Evolutionary conservation across 106 monocot species (phyloP), one percentile per base, ranked within the genome.

Genomic region (Allium cepa): DNA sequence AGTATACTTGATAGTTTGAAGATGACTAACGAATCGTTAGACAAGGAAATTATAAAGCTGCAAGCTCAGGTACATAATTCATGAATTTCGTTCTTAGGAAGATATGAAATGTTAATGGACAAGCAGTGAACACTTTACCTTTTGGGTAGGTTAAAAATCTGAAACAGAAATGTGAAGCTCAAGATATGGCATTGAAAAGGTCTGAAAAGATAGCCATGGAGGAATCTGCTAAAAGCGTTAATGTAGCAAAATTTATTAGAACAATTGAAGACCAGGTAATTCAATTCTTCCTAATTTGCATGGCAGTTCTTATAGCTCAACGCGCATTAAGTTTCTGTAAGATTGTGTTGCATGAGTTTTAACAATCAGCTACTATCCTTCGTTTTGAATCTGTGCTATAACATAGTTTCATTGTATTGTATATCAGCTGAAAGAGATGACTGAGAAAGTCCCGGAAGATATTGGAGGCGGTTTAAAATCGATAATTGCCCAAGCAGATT

Each of bases 371-470:
- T 15, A 12, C 2, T 11, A 61, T 9, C 12, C 45, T 28, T 61
- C 61, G 7, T 28, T 9, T 61, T 61, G 8, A 17, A 61, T 61
- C 6, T 36, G 22, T 61, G 27, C 27, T 61, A 28, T 18, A 9
- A 45, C 28, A 36, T 61, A 10, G 26, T 28, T 61, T 9, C 45
- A 61, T 17, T 17, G 61, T 9, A 9, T 26, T 61, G 9, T 36
- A 9, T 13, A 26, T 36, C 45, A 94, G 94, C 75, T 94, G n/a
- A 94, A 80, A 46, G 82, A 84, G 27, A 59, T 82, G 47, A 75
- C 56, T 72, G 76, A 69, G 55, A 87, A 82, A 68, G 52, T 80
- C 15, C 84, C 90, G 50, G 55, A 70, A 52, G 87, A 84, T 4
- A 49, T 75, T 12, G 68, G 55, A 11, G 72, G 76, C 22, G 84